A percentile compares a stretch with the other conserved stretches of the same genome.
Evolutionary conservation across 768 basidiomycete genomes (phyloP).

Genomic region (Serendipita sp.): DNA sequence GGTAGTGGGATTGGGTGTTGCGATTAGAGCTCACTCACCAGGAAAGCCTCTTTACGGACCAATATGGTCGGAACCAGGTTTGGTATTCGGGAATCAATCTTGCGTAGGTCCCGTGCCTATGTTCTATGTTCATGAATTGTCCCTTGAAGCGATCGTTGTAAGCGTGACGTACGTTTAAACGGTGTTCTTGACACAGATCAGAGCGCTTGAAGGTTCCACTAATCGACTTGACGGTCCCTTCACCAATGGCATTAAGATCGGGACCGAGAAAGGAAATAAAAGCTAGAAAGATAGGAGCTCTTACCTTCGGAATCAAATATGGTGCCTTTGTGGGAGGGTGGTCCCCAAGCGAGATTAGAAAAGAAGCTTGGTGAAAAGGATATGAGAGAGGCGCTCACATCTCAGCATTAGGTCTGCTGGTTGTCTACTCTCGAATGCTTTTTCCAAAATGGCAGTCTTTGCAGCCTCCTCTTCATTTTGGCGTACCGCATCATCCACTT

Average conservation of each 20-base stretch:
- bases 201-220: slow-evolving; percentile 83
- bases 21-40: slow-evolving; percentile 33
- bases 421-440: slow-evolving; percentile 72
- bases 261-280: neutral
- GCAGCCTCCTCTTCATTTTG: slow-evolving; percentile 46
- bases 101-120: slow-evolving; percentile 87
- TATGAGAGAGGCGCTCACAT: slow-evolving; percentile 38
- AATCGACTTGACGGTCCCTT: slow-evolving; percentile 73
- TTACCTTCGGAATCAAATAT: slow-evolving; percentile 70
- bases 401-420: slow-evolving; percentile 81
- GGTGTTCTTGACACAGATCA: slow-evolving; percentile 74
- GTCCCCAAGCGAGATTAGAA: slow-evolving; percentile 12
- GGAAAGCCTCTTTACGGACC: slow-evolving; percentile 68
- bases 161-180: slow-evolving; percentile 56
- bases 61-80: slow-evolving; percentile 92
- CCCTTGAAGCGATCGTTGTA: neutral
- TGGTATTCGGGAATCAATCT: slow-evolving; percentile 87
- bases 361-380: slow-evolving; percentile 9
- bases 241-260: slow-evolving; percentile 13
- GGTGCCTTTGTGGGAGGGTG: slow-evolving; percentile 39
- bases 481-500: neutral
- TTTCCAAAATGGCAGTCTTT: slow-evolving; percentile 60
- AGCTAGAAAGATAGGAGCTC: slow-evolving; percentile 11
- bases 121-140: slow-evolving; percentile 9
- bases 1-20: neutral